These are phyloP conservation scores for Zygoascus hellenicus DNA, from an alignment of 1,139 yeast genomes.

Conservation along the genomic window DNA sequence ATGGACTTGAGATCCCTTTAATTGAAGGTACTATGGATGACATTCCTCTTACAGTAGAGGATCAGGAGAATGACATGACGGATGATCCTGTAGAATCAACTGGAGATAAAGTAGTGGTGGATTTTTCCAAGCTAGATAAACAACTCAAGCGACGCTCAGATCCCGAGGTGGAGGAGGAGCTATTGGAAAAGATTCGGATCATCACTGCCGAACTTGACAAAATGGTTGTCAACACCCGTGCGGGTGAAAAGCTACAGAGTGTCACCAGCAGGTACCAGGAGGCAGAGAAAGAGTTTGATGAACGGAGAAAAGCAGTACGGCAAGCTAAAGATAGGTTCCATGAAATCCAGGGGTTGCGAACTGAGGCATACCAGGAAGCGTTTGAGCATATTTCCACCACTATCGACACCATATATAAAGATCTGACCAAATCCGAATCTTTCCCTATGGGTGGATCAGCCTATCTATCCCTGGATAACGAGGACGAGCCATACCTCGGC, in stretches of 20 bases:
- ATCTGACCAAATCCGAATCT: conserved; percentile 59
- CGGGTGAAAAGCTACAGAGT: conserved; percentile 67
- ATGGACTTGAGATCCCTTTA: conserved; percentile 62
- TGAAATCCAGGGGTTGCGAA: conserved; percentile 54
- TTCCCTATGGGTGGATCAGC: conserved; percentile 85
- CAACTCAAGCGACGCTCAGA: conserved; percentile 37
- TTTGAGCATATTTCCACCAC: conserved; percentile 67
- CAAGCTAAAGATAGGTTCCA: conserved; percentile 53
- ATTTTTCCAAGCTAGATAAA: conserved; percentile 47
- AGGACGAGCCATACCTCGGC: conserved; percentile 71
- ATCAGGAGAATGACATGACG: conserved; percentile 19
- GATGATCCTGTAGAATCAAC: conserved; percentile 32
- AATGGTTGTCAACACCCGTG: conserved; percentile 75
- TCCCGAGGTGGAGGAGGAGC: conserved; percentile 33
- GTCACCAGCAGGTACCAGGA: conserved; percentile 56
- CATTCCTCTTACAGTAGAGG: conserved; percentile 43
- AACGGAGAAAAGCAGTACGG: conserved; percentile 54
- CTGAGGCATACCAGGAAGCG: conserved; percentile 60
- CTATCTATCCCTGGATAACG: conserved; percentile 77
- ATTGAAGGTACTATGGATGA: conserved; percentile 50
- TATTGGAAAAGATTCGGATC: conserved; percentile 45
- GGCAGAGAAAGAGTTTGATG: conserved; percentile 62
- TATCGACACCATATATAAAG: conserved; percentile 81
- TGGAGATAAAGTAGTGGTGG: conserved; percentile 49
- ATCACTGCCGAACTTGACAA: conserved; percentile 53